These are phyloP conservation scores for Candida qinlingensis DNA, from an alignment of 805 yeast genomes.

Conservation along the genomic window DNA sequence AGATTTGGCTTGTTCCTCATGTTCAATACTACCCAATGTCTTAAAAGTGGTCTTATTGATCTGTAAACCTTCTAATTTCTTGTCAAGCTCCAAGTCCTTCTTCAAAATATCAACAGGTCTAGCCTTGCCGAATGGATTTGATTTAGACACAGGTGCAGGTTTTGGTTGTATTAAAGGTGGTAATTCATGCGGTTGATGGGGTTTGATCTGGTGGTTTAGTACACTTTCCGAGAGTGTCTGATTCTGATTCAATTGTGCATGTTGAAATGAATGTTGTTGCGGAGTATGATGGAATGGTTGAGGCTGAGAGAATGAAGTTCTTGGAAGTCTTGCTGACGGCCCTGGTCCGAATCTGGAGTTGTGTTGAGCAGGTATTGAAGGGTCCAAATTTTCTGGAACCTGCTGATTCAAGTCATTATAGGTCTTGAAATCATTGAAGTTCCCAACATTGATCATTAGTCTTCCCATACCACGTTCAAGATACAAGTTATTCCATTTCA, in stretches of 20 bases:
- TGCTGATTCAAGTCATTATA: constrained; percentile 21
- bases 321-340: background rate
- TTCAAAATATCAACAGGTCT: constrained; percentile 77
- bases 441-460: constrained; percentile 23
- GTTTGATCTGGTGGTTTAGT: constrained; percentile 2
- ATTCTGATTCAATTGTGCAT: background rate
- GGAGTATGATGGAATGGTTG: background rate
- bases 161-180: constrained; percentile 16
- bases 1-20: background rate
- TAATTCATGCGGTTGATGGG: constrained; percentile 7
- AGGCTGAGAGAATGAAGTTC: constrained; percentile 5
- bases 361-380: constrained; percentile 12
- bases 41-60: constrained; percentile 39
- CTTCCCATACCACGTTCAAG: constrained; percentile 34
- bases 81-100: constrained; percentile 59
- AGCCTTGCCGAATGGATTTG: constrained; percentile 79
- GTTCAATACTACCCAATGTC: constrained; percentile 18
- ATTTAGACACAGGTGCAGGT: constrained; percentile 30
- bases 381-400: constrained; percentile 20
- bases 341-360: background rate
- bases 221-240: background rate
- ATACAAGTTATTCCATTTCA: constrained; percentile 59
- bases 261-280: background rate
- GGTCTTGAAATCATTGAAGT: constrained; percentile 21
- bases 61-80: constrained; percentile 34